Evolutionary conservation across 306 rosid genomes (phyloP).

Genomic region (Ochetophila trinervis): DNA sequence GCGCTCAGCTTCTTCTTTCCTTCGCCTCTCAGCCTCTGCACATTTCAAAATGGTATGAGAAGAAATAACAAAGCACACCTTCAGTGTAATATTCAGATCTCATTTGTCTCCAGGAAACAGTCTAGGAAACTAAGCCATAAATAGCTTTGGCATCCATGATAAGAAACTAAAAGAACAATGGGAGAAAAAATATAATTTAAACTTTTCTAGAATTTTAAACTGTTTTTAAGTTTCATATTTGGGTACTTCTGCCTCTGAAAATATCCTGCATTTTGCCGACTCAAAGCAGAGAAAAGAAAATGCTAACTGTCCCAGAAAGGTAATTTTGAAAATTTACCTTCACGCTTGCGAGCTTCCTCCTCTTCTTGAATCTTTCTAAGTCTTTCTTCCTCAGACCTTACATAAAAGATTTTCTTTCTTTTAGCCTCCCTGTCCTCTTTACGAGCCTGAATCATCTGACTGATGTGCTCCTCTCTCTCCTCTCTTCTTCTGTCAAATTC

Average conservation of each 20-base stretch:
- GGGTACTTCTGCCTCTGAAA: no score
- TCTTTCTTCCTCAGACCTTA: slow-evolving; percentile 77
- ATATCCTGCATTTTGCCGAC: no score
- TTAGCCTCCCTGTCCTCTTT: slow-evolving; percentile 59
- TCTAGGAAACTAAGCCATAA: not conserved
- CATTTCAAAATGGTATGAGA: slow-evolving; percentile 7
- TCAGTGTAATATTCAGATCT: not conserved
- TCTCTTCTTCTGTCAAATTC: slow-evolving; percentile 58
- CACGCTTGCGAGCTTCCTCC: slow-evolving; percentile 76
- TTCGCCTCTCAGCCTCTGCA: slow-evolving; percentile 79
- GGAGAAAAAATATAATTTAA: no score
- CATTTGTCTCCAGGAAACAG: not conserved
- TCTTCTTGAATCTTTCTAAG: slow-evolving; percentile 59
- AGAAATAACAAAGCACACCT: not conserved
- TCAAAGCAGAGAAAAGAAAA: not conserved
- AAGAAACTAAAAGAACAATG: not conserved
- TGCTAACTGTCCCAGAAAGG: not conserved
- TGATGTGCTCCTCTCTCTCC: slow-evolving; percentile 69
- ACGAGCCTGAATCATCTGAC: slow-evolving; percentile 60
- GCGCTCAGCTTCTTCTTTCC: slow-evolving; percentile 72
- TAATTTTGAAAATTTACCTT: slow-evolving; percentile 43
- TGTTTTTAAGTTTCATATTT: no score
- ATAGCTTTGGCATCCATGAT: not conserved
- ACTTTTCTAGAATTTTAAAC: no score
- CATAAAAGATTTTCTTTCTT: slow-evolving; percentile 77